Evolutionary conservation across 306 rosid genomes (phyloP).

Genomic region (Sphenostylis stenocarpa): DNA sequence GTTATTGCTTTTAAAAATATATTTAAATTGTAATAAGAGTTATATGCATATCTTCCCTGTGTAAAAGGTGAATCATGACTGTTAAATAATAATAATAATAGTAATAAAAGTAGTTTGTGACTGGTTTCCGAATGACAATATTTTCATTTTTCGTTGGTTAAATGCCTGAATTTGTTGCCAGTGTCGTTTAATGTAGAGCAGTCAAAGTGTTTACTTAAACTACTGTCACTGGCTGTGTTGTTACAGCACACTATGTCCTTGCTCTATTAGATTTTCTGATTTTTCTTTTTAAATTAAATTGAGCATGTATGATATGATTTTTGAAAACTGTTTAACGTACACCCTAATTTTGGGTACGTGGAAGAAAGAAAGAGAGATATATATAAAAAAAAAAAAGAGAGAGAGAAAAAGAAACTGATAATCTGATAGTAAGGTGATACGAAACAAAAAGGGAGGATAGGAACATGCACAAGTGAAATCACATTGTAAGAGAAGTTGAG

Average conservation of each 20-base stretch:
- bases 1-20: neutral
- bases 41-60: too few species aligned
- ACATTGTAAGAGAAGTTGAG: neutral
- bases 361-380: too few species aligned
- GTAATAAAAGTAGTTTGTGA: too few species aligned
- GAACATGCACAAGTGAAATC: neutral
- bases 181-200: neutral
- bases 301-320: neutral
- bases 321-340: neutral
- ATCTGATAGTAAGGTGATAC: too few species aligned
- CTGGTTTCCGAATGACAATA: neutral
- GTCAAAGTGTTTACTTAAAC: neutral
- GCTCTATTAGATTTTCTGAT: neutral
- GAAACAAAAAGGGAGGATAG: too few species aligned
- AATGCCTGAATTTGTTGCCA: constrained; percentile 19
- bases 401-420: too few species aligned
- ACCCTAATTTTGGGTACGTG: too few species aligned
- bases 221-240: constrained; percentile 22
- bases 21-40: neutral
- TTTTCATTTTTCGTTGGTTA: neutral
- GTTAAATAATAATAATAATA: too few species aligned
- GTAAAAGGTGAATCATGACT: neutral
- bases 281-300: neutral
- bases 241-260: neutral
- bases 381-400: too few species aligned